These are phyloP conservation scores for Oryza meyeriana DNA, from an alignment of 176 grass and related monocot species.

Conservation along the genomic window DNA sequence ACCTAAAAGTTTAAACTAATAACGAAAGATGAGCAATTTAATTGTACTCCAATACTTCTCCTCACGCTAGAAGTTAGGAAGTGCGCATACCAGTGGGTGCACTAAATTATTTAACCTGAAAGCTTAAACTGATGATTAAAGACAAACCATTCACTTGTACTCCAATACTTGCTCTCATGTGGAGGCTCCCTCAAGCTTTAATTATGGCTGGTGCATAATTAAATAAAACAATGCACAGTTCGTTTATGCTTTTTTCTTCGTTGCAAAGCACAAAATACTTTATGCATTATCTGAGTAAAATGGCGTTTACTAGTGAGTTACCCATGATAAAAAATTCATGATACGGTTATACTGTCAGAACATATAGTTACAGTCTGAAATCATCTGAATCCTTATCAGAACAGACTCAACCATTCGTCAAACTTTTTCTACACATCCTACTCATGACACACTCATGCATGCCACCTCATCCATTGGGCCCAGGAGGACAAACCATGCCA, in stretches of 20 bases:
- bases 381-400: conserved; percentile 24
- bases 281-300: conserved; percentile 7
- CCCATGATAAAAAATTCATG: not conserved
- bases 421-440: conserved; percentile 30
- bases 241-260: not conserved
- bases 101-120: too few relatives aligned
- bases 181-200: too few relatives aligned
- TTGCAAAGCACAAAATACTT: not conserved
- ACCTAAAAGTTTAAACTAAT: too few relatives aligned
- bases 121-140: too few relatives aligned
- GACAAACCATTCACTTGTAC: not conserved
- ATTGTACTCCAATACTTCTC: too few relatives aligned
- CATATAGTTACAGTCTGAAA: conserved; percentile 8
- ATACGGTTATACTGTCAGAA: not conserved
- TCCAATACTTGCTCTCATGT: too few relatives aligned
- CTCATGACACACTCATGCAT: conserved; percentile 42
- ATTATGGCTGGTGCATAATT: too few relatives aligned
- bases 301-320: not conserved
- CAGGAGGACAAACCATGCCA: not conserved
- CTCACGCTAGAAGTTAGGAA: too few relatives aligned
- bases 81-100: too few relatives aligned
- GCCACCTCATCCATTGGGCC: conserved; percentile 21
- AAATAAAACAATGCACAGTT: too few relatives aligned
- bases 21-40: too few relatives aligned
- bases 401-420: not conserved